phyloP scores from a whole-genome alignment of 441 rosid genomes.

The Rhodomyrtus psidioides region DNA sequence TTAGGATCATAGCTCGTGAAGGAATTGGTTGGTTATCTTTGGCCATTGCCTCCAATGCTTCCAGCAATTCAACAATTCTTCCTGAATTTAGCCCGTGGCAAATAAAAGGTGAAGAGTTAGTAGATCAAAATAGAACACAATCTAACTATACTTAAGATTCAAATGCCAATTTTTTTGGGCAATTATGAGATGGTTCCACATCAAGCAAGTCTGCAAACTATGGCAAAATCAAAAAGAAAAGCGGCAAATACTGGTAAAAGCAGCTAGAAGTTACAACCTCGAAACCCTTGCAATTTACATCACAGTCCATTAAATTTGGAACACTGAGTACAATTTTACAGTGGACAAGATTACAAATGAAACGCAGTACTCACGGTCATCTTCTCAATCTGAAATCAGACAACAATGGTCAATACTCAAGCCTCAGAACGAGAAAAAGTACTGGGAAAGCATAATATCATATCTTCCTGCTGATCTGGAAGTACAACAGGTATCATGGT shows the following conservation, averaged over 20 bases:
- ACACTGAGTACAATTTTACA: neutral
- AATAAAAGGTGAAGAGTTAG: neutral
- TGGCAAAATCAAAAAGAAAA: neutral
- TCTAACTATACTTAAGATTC: neutral
- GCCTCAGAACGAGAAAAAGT: neutral
- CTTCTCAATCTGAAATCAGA: neutral
- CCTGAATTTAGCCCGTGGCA: conserved; percentile 50
- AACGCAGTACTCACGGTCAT: neutral
- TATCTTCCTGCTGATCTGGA: neutral
- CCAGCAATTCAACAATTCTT: conserved; percentile 77
- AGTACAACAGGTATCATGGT: neutral
- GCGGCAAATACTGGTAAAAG: neutral
- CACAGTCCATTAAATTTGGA: neutral
- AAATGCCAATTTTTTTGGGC: neutral
- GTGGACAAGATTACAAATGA: neutral
- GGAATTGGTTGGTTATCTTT: conserved; percentile 82
- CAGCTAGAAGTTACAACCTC: neutral
- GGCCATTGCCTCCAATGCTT: conserved; percentile 86
- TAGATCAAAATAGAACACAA: neutral
- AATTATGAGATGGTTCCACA: neutral
- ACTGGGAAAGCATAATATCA: neutral
- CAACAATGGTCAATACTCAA: neutral
- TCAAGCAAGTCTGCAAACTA: neutral
- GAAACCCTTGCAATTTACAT: neutral
- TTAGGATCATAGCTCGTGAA: conserved; percentile 88